A percentile compares a stretch with the other conserved stretches of the same genome.
Evolutionary conservation across 2,329 filamentous ascomycete genomes (phyloP).

Genomic region (Fusarium temperatum): DNA sequence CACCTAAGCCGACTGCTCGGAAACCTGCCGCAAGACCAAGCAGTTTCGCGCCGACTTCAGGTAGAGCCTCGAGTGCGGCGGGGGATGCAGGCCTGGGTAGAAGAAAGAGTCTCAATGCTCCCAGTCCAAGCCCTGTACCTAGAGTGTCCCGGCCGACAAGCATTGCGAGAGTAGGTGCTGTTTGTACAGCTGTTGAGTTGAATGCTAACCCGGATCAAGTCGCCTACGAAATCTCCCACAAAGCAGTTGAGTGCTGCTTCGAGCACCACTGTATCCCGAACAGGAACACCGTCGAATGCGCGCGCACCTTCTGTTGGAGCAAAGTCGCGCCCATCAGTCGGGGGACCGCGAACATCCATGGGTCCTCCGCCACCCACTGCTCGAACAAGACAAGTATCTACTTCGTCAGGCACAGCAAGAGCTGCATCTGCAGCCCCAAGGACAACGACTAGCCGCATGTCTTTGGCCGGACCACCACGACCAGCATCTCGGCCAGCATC

Average conservation of each 20-base stretch:
- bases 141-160: conserved; percentile 65
- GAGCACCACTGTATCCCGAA: conserved; percentile 68
- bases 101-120: conserved; percentile 75
- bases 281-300: conserved; percentile 69
- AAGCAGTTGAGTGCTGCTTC: conserved; percentile 72
- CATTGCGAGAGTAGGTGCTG: conserved; percentile 61
- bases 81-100: conserved; percentile 65
- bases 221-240: conserved; percentile 80
- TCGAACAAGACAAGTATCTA: conserved; percentile 56
- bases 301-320: conserved; percentile 54
- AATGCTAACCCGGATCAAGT: conserved; percentile 57
- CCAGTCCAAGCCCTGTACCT: conserved; percentile 76
- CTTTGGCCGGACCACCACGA: conserved; percentile 50
- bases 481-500: conserved; percentile 43
- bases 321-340: conserved; percentile 66
- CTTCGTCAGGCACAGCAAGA: conserved; percentile 52
- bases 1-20: conserved; percentile 50
- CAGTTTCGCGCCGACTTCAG: conserved; percentile 56
- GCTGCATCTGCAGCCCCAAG: conserved; percentile 47
- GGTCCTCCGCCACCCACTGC: conserved; percentile 65
- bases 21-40: conserved; percentile 57
- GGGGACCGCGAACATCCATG: conserved; percentile 70
- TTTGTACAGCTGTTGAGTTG: not conserved
- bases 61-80: conserved; percentile 52
- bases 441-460: conserved; percentile 54